Evolutionary conservation across 1,284 basidiomycete species (phyloP), one percentile per base, ranked within the genome.

Genomic region (Anthracocystis setariae): DNA sequence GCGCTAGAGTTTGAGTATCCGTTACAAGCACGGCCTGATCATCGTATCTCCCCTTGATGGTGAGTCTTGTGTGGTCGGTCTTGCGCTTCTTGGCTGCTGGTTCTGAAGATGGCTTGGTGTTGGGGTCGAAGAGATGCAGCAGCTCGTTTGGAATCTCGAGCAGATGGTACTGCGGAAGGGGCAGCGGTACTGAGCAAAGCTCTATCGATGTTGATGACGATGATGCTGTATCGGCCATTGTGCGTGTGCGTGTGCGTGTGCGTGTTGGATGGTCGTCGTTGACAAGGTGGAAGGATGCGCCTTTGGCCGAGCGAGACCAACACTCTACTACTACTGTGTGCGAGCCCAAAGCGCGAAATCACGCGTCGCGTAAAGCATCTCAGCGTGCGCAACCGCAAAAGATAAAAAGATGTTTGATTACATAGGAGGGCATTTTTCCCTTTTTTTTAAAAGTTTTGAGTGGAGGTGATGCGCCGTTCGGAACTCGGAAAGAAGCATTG

Each of bases 11-110:
- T 44, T 63, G 56, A 0, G 58, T 57, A 3, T 63, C 46, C 15
- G 79, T 81, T 20, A 70, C 70, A 21, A 82, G 72, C n/a, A 77
- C 73, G 2, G 80, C 80, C 27, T 80, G 72, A 37, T 82, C 80
- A 8, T 52, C 50, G 21, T 75, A 63, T 25, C 79, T 57, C 0
- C 80, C 80, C 23, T 81, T 81, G 59, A 82, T 77, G 1, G 65
- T 73, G 24, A 81, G 74, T 23, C 65, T 58, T 21, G 50, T 37
- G 3, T 46, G 45, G 3, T 47, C 35, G 25, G 46, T 35, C 46
- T 56, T 63, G 44, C 55, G 51, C 38, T 57, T 72, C 51, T 72
- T 72, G 12, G 57, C 21, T 23, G 56, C 47, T n/a, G 56, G 54
- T 25, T 60, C 51, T 8, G 49, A 38, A 17, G 55, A 8, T 18